Conservation (phyloP, 495 filamentous ascomycete genomes). For the Arthonia radiata region DNA sequence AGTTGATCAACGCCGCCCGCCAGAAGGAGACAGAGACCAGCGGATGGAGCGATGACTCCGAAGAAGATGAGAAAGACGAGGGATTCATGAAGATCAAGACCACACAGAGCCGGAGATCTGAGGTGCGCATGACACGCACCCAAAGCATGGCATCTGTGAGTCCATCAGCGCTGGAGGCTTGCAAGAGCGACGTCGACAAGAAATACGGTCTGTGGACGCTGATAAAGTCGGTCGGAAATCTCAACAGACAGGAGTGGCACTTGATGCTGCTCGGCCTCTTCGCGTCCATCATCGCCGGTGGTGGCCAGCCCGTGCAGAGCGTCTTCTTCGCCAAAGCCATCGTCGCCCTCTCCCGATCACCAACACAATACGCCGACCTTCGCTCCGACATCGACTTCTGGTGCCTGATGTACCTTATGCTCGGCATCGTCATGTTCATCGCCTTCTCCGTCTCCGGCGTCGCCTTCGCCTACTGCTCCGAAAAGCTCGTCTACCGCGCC, state of each 20-base stretch:
- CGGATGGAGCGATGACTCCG: constrained; percentile 14
- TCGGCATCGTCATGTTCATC: constrained; percentile 56
- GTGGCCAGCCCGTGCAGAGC: constrained; percentile 64
- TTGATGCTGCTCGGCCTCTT: constrained; percentile 55
- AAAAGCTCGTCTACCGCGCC: constrained; percentile 57
- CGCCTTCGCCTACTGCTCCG: constrained; percentile 63
- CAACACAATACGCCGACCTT: constrained; percentile 21
- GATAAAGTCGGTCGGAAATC: constrained; percentile 57
- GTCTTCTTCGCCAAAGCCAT: constrained; percentile 85
- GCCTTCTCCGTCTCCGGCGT: constrained; percentile 43
- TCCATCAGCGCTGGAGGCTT: constrained; percentile 36
- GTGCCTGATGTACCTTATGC: constrained; percentile 82
- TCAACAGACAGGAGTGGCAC: constrained; percentile 52
- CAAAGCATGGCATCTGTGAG: constrained; percentile 45
- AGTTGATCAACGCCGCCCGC: constrained; percentile 42
- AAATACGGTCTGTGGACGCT: constrained; percentile 60
- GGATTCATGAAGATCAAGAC: constrained; percentile 23
- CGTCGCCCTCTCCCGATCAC: constrained; percentile 30
- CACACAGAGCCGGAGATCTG: constrained; percentile 27
- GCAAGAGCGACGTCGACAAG: constrained; percentile 17
- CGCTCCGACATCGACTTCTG: constrained; percentile 61
- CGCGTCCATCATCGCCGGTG: constrained; percentile 58
- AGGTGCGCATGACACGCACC: constrained; percentile 23
- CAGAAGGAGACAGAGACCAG: constrained; percentile 22
- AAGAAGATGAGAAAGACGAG: constrained; percentile 19